Percentiles rank a stretch among this genome's conserved stretches.
phyloP scores from a whole-genome alignment of 371 early-diverging fungal species.

The Mucor mucedo region DNA sequence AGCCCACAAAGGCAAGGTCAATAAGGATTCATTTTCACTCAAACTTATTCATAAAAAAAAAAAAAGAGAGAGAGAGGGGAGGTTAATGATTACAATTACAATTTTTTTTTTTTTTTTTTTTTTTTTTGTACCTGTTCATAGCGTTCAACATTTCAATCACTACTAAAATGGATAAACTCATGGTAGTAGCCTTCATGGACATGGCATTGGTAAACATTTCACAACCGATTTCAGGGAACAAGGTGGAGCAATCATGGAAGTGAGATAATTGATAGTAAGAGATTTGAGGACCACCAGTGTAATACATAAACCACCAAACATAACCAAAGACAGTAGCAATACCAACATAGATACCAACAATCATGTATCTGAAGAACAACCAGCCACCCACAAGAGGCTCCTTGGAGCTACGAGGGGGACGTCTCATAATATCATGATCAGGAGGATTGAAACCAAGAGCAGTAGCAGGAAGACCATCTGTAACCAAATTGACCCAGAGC shows the following conservation, averaged over 20 bases:
- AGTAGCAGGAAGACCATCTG: conserved; percentile 96
- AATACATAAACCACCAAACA: conserved; percentile 98
- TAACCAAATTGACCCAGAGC: conserved; percentile 97
- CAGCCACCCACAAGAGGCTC: conserved; percentile 93
- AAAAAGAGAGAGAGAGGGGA: too few relatives aligned
- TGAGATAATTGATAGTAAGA: conserved; percentile 85
- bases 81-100: background rate
- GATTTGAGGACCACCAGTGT: conserved; percentile 84
- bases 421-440: conserved; percentile 93
- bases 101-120: conserved; percentile 66
- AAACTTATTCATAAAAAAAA: conserved; percentile 79
- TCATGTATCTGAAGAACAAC: conserved; percentile 93
- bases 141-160: conserved; percentile 98
- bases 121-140: conserved; percentile 65
- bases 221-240: conserved; percentile 93
- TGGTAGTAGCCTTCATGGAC: conserved; percentile 91
- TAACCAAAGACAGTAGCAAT: conserved; percentile 94
- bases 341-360: conserved; percentile 94
- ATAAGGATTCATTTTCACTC: conserved; percentile 91
- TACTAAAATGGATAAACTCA: conserved; percentile 93
- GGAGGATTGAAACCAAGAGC: conserved; percentile 99
- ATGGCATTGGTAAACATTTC: conserved; percentile 82
- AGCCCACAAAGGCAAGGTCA: conserved; percentile 86
- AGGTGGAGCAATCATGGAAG: conserved; percentile 85
- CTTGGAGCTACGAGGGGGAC: conserved; percentile 82